Evolutionary conservation across 169 alveolate species (phyloP).

Genomic region (Pseudocohnilembus persalinus): DNA sequence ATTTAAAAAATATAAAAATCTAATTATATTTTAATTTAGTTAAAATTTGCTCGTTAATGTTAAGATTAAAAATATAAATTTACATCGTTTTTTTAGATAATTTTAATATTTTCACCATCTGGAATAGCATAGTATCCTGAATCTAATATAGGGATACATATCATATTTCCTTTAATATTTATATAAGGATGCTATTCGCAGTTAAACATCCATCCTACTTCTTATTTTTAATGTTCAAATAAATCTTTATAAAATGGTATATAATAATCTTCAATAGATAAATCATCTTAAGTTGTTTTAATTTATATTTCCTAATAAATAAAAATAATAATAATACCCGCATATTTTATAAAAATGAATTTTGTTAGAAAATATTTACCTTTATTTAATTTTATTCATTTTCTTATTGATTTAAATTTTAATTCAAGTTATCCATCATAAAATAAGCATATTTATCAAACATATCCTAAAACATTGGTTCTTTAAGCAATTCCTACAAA

Average conservation of each 20-base stretch:
- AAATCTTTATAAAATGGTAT: conserved; percentile 10
- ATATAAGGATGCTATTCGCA: not conserved
- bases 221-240: conserved; percentile 11
- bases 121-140: conserved; percentile 1
- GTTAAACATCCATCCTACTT: conserved; percentile 19
- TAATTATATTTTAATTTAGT: no score
- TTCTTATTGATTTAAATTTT: not conserved
- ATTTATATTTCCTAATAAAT: not conserved
- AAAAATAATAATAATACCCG: not conserved
- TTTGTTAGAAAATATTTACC: no score
- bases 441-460: conserved; percentile 2
- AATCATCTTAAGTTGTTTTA: not conserved
- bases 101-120: not conserved
- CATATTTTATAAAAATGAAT: not conserved
- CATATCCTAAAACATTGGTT: conserved; percentile 1
- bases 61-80: no score
- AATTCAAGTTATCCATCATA: not conserved
- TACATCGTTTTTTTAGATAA: not conserved
- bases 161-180: not conserved
- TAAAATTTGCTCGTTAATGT: no score
- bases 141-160: conserved; percentile 7
- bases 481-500: not conserved
- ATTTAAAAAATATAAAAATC: no score
- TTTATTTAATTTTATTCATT: not conserved
- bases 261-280: not conserved